Evolutionary conservation across 169 alveolate species (phyloP), one percentile per base, ranked within the genome.

Genomic region (Cystoisospora suis): DNA sequence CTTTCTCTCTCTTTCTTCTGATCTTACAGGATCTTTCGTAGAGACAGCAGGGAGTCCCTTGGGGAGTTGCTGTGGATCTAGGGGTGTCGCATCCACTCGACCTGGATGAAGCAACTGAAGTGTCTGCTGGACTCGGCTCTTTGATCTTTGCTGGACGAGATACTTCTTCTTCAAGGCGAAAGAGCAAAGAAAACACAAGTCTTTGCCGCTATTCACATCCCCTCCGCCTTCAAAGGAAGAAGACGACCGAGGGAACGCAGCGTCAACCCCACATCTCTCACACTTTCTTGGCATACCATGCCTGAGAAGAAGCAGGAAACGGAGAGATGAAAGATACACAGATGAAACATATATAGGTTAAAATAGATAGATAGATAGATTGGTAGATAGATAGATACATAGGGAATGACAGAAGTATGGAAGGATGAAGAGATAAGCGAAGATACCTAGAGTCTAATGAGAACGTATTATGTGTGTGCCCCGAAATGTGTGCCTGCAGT

Each of bases 41-140:
- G 65, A 53, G n/a, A 15, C n/a, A 53, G 20, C 20, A 38, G 42
- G 83, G 36, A 72, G 83, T 0, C 83, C 83, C 56, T 2, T 38
- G 56, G 83, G 83, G 3, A 72, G 42, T 1, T 40, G 3, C 58
- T 40, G 38, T 34, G 56, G 83, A 6, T 72, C 83, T 9, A 40
- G 83, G 36, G 83, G 58, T 15, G 83, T 56, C 42, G 83, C 83
- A 29, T 40, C 23, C 29, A 72, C 56, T 4, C 34, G 49, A 46
- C 83, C 83, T 0, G 83, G 83, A n/a, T 72, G 83, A 46, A 72
- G 56, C 47, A 72, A 53, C 83, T 72, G 83, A 46, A 72, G 56
- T 2, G 83, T 72, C 32, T 72, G 83, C 83, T 72, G 83, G 58
- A 53, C 32, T 1, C 83, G 47, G 56, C 17, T 34, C 15, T 34